These are phyloP conservation scores for Boletus subcaerulescens DNA, from an alignment of 768 basidiomycete genomes.

Conservation along the genomic window DNA sequence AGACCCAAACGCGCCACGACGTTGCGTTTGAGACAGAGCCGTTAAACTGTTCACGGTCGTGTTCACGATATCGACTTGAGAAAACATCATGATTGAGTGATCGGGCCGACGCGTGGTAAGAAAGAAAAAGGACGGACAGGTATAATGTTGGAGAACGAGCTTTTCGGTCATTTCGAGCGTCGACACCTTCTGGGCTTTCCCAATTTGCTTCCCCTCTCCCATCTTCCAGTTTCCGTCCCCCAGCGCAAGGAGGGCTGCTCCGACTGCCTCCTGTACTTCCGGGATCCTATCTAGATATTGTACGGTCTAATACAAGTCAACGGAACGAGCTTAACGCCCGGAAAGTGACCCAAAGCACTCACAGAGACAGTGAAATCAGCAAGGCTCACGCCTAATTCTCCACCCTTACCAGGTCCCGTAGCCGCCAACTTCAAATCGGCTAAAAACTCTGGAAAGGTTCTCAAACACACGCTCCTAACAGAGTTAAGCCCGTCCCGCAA, in stretches of 20 bases:
- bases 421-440: conserved; percentile 73
- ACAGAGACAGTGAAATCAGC: conserved; percentile 59
- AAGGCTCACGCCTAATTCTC: conserved; percentile 62
- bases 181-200: conserved; percentile 39
- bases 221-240: conserved; percentile 93
- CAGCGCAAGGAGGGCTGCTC: conserved; percentile 60
- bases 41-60: conserved; percentile 60
- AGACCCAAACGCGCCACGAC: conserved; percentile 64
- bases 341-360: conserved; percentile 19
- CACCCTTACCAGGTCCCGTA: conserved; percentile 43
- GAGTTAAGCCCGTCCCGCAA: conserved; percentile 66
- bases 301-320: conserved; percentile 48
- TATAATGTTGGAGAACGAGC: conserved; percentile 69
- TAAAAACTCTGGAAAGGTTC: conserved; percentile 83
- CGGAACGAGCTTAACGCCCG: too few species aligned
- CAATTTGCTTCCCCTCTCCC: conserved; percentile 75
- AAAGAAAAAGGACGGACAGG: conserved; percentile 46
- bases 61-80: conserved; percentile 71
- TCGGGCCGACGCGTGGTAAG: not conserved
- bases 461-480: conserved; percentile 64
- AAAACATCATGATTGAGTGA: not conserved
- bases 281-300: conserved; percentile 69
- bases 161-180: conserved; percentile 53
- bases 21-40: conserved; percentile 56
- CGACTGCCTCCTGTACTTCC: conserved; percentile 65